A percentile compares a stretch with the other conserved stretches of the same genome.
These are phyloP conservation scores for Saksenaea vasiformis DNA, from an alignment of 371 early-diverging fungal species.

Conservation along the genomic window DNA sequence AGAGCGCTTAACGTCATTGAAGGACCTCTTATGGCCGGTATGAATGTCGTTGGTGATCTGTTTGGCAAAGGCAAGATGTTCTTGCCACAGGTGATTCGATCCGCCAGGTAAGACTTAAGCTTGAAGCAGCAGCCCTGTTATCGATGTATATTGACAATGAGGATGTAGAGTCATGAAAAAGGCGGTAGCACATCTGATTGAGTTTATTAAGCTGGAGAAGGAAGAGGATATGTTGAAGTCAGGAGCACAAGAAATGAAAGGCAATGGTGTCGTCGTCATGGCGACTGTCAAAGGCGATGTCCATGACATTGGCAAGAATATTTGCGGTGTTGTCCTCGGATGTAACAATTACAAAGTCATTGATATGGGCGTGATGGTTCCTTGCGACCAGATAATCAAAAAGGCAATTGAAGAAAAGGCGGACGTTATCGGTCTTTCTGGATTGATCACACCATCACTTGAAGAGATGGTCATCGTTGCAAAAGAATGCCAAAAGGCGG, in stretches of 20 bases:
- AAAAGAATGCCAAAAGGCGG: conserved; percentile 85
- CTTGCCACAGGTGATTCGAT: conserved; percentile 95
- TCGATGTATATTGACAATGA: not conserved
- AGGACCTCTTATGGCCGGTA: conserved; percentile 93
- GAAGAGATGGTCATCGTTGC: conserved; percentile 96
- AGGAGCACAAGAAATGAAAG: conserved; percentile 51
- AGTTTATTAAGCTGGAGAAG: conserved; percentile 89
- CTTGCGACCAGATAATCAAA: conserved; percentile 87
- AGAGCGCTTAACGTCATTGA: conserved; percentile 92
- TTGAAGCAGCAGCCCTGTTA: conserved; percentile 12
- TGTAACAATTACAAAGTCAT: conserved; percentile 95
- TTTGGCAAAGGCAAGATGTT: conserved; percentile 96
- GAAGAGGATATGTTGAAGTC: conserved; percentile 55
- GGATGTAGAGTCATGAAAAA: conserved; percentile 78
- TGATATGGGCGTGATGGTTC: conserved; percentile 94
- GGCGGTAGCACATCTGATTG: conserved; percentile 92
- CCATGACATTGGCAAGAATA: conserved; percentile 90
- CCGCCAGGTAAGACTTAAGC: conserved; percentile 63
- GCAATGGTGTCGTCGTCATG: conserved; percentile 80
- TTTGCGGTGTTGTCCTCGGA: conserved; percentile 92
- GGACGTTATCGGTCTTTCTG: conserved; percentile 88
- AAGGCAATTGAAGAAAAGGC: conserved; percentile 86
- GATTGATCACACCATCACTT: conserved; percentile 91
- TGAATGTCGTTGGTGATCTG: conserved; percentile 91
- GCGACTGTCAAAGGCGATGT: conserved; percentile 95